phyloP scores from a whole-genome alignment of 805 yeast species.

The Isabelozyma gotoi region DNA sequence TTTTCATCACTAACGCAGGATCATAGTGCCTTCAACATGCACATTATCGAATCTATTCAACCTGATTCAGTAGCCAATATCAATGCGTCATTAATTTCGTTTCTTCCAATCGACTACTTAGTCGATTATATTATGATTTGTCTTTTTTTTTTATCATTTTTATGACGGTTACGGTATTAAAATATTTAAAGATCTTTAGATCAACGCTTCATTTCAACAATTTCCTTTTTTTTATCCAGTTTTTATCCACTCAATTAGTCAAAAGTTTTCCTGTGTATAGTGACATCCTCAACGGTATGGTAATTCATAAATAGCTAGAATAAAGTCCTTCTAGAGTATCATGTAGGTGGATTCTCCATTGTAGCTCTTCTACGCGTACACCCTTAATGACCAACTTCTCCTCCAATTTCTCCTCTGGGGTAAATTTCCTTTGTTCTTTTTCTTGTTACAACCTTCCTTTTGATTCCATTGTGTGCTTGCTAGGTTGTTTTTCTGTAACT shows the following conservation, averaged over 20 bases:
- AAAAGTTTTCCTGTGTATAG: slow-evolving; percentile 32
- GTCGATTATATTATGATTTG: not conserved
- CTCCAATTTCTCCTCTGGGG: too few species aligned
- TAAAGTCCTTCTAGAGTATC: not conserved
- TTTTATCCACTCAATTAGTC: slow-evolving; percentile 29
- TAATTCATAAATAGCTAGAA: slow-evolving; percentile 8
- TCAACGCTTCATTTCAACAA: slow-evolving; percentile 16
- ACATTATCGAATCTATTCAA: slow-evolving; percentile 23
- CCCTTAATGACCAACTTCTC: too few species aligned
- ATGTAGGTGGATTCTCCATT: not conserved
- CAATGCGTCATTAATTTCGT: slow-evolving; percentile 8
- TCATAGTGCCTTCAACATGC: slow-evolving; percentile 35
- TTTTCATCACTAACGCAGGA: slow-evolving; percentile 22
- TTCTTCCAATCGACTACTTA: not conserved
- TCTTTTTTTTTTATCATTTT: not conserved
- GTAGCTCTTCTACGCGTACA: not conserved
- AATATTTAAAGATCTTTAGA: not conserved
- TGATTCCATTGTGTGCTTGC: too few species aligned
- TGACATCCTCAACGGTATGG: slow-evolving; percentile 54
- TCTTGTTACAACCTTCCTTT: too few species aligned
- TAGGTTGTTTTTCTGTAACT: too few species aligned
- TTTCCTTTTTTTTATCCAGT: slow-evolving; percentile 3
- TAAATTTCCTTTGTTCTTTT: too few species aligned
- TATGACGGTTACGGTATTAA: not conserved
- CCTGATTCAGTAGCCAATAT: slow-evolving; percentile 11